Conservation (phyloP, 495 filamentous ascomycete species). For the Podospora conica region DNA sequence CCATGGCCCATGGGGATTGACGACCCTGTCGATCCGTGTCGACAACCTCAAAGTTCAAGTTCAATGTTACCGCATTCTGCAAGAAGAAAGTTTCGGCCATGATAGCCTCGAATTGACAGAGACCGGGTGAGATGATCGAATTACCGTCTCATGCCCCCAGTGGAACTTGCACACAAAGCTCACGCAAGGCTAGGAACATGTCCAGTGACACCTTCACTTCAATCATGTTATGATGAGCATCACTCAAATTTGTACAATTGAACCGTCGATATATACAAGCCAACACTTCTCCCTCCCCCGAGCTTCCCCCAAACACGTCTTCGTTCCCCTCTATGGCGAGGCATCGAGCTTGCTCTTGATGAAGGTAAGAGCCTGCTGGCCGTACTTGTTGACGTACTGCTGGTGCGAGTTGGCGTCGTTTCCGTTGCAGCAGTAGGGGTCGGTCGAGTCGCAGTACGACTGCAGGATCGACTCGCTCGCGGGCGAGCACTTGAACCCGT, state of each 20-base stretch:
- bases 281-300: background rate
- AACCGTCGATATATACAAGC: background rate
- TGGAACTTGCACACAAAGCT: background rate
- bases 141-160: background rate
- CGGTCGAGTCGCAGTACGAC: constrained; percentile 56
- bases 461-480: constrained; percentile 43
- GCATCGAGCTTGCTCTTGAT: constrained; percentile 32
- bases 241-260: background rate
- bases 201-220: too few species aligned
- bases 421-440: constrained; percentile 61
- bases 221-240: too few species aligned
- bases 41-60: too few species aligned
- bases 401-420: constrained; percentile 51
- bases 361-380: constrained; percentile 50
- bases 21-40: background rate
- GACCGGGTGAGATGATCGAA: background rate
- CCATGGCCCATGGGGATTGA: background rate
- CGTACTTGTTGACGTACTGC: constrained; percentile 54
- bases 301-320: background rate
- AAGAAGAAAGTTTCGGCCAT: too few species aligned
- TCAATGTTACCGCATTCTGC: too few species aligned
- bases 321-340: background rate
- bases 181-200: background rate
- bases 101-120: too few species aligned
- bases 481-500: constrained; percentile 48